Evolutionary conservation across 2,329 filamentous ascomycete species (phyloP).

Genomic region (Daldinia eschscholtzii): DNA sequence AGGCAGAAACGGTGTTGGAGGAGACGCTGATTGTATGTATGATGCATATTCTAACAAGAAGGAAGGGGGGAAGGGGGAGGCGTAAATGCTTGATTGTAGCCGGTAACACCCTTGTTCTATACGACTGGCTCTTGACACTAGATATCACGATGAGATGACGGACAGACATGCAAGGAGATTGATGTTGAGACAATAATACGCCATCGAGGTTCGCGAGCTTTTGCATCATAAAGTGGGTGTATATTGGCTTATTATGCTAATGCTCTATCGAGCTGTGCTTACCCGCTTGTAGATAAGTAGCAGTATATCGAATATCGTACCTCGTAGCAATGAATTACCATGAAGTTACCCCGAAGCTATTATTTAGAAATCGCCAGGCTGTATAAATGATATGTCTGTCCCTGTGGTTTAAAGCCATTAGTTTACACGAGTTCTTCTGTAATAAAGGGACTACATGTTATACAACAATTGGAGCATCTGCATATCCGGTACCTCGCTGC

Average conservation of each 20-base stretch:
- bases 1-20: conserved; percentile 28
- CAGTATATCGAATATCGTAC: not conserved
- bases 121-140: conserved; percentile 16
- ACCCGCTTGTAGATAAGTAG: not conserved
- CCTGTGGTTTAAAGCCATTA: too few relatives aligned
- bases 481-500: too few relatives aligned
- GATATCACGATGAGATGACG: conserved; percentile 35
- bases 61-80: conserved; percentile 2
- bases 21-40: conserved; percentile 17
- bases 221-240: not conserved
- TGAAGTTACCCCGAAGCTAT: not conserved
- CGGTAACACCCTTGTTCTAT: conserved; percentile 5
- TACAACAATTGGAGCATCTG: too few relatives aligned
- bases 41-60: conserved; percentile 16
- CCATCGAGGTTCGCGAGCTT: conserved; percentile 14
- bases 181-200: conserved; percentile 31
- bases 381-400: too few relatives aligned
- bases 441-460: too few relatives aligned
- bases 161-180: conserved; percentile 19
- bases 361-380: too few relatives aligned
- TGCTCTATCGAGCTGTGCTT: not conserved
- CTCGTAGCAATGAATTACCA: not conserved
- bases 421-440: too few relatives aligned
- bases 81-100: conserved; percentile 19
- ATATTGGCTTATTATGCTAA: not conserved